These are phyloP conservation scores for Cyclotella baltica DNA, from an alignment of 108 stramenopile species.

Conservation along the genomic window DNA sequence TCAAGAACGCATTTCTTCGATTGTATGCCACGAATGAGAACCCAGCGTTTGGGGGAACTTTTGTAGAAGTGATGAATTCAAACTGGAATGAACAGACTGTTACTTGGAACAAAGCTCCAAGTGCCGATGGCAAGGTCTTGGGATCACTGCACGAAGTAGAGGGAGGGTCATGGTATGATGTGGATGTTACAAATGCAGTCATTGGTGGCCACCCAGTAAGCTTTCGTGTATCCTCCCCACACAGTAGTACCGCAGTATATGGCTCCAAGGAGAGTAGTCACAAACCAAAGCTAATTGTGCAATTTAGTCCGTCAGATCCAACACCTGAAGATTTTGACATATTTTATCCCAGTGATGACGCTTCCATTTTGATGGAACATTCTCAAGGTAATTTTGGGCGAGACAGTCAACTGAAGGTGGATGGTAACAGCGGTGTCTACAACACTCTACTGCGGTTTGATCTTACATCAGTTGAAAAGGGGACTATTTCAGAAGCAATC, in stretches of 20 bases:
- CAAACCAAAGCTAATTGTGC: constrained; percentile 40
- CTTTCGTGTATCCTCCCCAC: constrained; percentile 52
- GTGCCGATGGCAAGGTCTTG: constrained; percentile 43
- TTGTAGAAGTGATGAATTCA: constrained; percentile 34
- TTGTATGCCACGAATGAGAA: constrained; percentile 36
- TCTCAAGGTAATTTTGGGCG: constrained; percentile 35
- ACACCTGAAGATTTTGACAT: constrained; percentile 35
- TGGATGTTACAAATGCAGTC: constrained; percentile 51
- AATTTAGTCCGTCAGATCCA: constrained; percentile 33
- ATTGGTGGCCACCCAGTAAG: constrained; percentile 46
- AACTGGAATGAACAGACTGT: constrained; percentile 46
- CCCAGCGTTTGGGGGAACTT: constrained; percentile 50
- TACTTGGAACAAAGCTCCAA: constrained; percentile 50
- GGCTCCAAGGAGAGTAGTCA: constrained; percentile 48
- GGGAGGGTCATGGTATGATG: constrained; percentile 49
- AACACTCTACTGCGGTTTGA: constrained; percentile 49
- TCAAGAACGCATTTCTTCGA: constrained; percentile 36
- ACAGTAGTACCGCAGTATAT: constrained; percentile 40
- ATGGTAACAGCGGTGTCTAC: constrained; percentile 42
- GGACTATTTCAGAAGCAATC: constrained; percentile 38
- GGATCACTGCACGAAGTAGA: constrained; percentile 43
- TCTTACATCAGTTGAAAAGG: constrained; percentile 42
- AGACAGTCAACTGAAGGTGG: constrained; percentile 38
- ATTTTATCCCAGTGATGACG: constrained; percentile 40
- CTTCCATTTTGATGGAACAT: constrained; percentile 43